Conservation (phyloP, 2,329 filamentous ascomycete species). For the Colletotrichum zoysiae region DNA sequence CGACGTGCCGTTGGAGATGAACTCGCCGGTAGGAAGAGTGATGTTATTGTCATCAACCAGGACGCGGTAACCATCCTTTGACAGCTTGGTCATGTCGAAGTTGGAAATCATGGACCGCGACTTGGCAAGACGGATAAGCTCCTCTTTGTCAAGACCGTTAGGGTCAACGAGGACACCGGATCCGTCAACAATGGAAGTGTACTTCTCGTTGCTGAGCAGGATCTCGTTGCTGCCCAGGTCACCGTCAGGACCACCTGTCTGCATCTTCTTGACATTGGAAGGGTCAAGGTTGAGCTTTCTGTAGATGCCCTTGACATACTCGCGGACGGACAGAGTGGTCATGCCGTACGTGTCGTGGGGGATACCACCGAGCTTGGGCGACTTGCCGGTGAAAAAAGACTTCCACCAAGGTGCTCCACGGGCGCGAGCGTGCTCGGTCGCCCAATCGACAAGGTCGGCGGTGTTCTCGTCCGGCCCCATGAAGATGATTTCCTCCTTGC, state of each 20-base stretch:
- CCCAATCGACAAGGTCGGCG: slow-evolving; percentile 96
- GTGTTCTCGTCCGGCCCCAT: slow-evolving; percentile 99
- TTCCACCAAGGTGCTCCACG: slow-evolving; percentile 99
- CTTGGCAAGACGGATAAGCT: slow-evolving; percentile 87
- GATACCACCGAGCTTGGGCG: slow-evolving; percentile 93
- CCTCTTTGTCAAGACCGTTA: slow-evolving; percentile 85
- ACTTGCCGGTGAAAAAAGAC: slow-evolving; percentile 99
- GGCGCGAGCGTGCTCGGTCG: slow-evolving; percentile 90
- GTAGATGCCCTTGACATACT: slow-evolving; percentile 97
- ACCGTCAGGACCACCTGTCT: slow-evolving; percentile 96
- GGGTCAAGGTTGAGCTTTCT: slow-evolving; percentile 94
- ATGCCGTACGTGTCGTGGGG: slow-evolving; percentile 97
- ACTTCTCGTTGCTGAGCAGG: slow-evolving; percentile 93
- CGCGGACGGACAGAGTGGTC: slow-evolving; percentile 95
- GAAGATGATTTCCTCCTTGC: slow-evolving; percentile 96
- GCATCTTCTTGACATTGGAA: slow-evolving; percentile 88
- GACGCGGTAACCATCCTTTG: slow-evolving; percentile 88
- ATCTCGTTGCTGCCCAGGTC: slow-evolving; percentile 99
- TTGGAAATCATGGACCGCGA: slow-evolving; percentile 89
- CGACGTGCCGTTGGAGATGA: slow-evolving; percentile 88
- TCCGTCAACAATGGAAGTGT: slow-evolving; percentile 95
- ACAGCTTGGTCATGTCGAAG: slow-evolving; percentile 88
- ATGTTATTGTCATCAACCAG: slow-evolving; percentile 92
- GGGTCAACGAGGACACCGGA: slow-evolving; percentile 95
- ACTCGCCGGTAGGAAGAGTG: slow-evolving; percentile 87